Base-by-base conservation (phyloP, 73 alveolate species). In the Urostyla sp. region DNA sequence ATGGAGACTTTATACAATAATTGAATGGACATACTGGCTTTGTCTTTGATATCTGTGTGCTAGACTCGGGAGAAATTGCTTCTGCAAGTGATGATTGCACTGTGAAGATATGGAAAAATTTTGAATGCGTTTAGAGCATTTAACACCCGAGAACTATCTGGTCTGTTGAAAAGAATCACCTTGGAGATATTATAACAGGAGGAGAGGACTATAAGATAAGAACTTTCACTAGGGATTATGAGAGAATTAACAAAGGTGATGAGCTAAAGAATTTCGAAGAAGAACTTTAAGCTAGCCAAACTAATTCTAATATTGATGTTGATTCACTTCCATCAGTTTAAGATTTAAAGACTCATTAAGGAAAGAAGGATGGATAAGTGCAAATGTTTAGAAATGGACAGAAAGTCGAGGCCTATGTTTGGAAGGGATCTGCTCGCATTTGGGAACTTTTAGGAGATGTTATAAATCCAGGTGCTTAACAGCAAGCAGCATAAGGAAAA, bases 361-460 rank as follows among this genome's bases (percentile, higher is more conserved):
- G 98, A 50, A 94, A 93, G 50, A 92, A 92, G 75, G 99, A 97
- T 60, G 99, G 99, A 0, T 99, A 97, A 72, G 85, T 97, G 27
- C 93, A 95, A 87, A 77, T 97, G 3, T 97, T 97, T 85, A 92
- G 89, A 83, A 95, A 95, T 87, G 95, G 92, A 53, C 90, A 90
- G 21, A 90, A 67, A 28, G 98, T 97, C 16, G 98, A 97, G 80
- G 99, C 99, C 0, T 97, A 96, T 79, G 72, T 89, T 72, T 97
- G 96, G 98, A 97, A 96, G 77, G 94, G 76, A 27, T 90, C 93
- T 28, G 94, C 80, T 28, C 55, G 77, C 16, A 89, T 74, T 43
- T 97, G 99, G 99, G 98, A 94, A 63, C 76, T 85, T 63, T 85
- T 97, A 13, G 99, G 99, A 21, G 99, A 97, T 76, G 99, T 96